Base-by-base conservation (phyloP, 805 yeast species). In the Starmerella ratchasimensis region DNA sequence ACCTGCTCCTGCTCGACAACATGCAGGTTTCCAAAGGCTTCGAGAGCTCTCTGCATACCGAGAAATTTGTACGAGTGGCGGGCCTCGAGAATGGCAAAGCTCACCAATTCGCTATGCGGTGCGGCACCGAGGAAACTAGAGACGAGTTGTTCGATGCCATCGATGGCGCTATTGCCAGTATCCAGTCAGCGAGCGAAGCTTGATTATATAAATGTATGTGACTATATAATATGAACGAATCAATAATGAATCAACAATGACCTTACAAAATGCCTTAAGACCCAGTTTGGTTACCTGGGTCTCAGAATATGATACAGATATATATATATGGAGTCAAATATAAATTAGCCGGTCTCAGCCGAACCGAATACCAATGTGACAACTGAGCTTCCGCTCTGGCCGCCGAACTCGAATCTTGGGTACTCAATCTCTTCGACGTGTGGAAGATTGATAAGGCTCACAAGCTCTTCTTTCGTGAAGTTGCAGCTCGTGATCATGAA, bases 401-500 rank as follows among this genome's bases (percentile, higher is more conserved):
- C 98, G 2, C 95, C 96, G 58, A 84, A 88, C 55, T 78, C 72
- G 54, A 83, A 83, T 5, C 71, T 67, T 7, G 94, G 95, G 57
- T 90, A 88, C 46, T 72, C 71, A 13, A 63, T 64, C 13, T 61
- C 47, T 14, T 28, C 42, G 10, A 56, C 60, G 25, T 67, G 63
- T 3, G 54, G 47, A 2, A 77, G 62, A 26, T 19, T 59, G 59
- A 45, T 24, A 11, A 45, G 27, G 7, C 18, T 7, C 2, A 64
- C 63, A 36, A 90, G 66, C 55, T 90, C 98, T 0, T 63, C 60
- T 51, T 80, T 79, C 1, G 97, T 88, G 57, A 90, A 90, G 57
- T 90, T 90, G 58, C 99, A 90, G 19, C 94, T 80, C 0, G 98
- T 90, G 28, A 90, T 76, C 34, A 79, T 56, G 25, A 90, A 57